phyloP scores from a whole-genome alignment of 2,329 filamentous ascomycete genomes.

The Fusarium illudens region DNA sequence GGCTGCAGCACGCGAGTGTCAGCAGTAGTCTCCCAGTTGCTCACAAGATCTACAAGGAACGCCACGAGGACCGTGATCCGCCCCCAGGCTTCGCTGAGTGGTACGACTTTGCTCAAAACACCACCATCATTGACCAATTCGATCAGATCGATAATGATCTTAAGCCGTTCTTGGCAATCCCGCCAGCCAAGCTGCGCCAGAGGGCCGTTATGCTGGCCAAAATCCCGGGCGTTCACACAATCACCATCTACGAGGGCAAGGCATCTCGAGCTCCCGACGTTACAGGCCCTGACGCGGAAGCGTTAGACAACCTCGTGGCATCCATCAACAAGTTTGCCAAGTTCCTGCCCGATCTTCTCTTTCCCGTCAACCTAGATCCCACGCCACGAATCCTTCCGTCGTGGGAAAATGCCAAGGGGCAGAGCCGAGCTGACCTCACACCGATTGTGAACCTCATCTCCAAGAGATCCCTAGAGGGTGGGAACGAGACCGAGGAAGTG shows the following conservation, averaged over 20 bases:
- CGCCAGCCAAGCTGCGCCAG: slow-evolving; percentile 72
- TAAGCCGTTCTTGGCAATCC: slow-evolving; percentile 78
- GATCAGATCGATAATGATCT: slow-evolving; percentile 80
- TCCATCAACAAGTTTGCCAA: slow-evolving; percentile 78
- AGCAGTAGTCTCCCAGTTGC: slow-evolving; percentile 59
- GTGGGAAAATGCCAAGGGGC: slow-evolving; percentile 63
- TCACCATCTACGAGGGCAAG: slow-evolving; percentile 71
- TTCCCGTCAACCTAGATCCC: slow-evolving; percentile 79
- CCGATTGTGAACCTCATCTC: slow-evolving; percentile 44
- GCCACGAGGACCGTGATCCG: slow-evolving; percentile 71
- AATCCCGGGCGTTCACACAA: slow-evolving; percentile 55
- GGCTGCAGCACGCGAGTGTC: slow-evolving; percentile 56
- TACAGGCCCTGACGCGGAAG: slow-evolving; percentile 44
- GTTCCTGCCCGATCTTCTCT: slow-evolving; percentile 81
- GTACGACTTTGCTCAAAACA: slow-evolving; percentile 80
- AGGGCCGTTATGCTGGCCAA: slow-evolving; percentile 55
- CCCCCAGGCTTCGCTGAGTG: slow-evolving; percentile 86
- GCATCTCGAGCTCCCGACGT: slow-evolving; percentile 54
- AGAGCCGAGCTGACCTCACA: slow-evolving; percentile 38
- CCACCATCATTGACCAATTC: slow-evolving; percentile 81
- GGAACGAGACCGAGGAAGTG: background rate
- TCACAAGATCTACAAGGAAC: slow-evolving; percentile 58
- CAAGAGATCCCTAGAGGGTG: slow-evolving; percentile 33
- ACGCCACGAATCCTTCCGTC: slow-evolving; percentile 56
- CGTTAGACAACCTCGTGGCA: slow-evolving; percentile 59